These are phyloP conservation scores for Coniella vitis DNA, from an alignment of 2,329 filamentous ascomycete species.

Conservation along the genomic window DNA sequence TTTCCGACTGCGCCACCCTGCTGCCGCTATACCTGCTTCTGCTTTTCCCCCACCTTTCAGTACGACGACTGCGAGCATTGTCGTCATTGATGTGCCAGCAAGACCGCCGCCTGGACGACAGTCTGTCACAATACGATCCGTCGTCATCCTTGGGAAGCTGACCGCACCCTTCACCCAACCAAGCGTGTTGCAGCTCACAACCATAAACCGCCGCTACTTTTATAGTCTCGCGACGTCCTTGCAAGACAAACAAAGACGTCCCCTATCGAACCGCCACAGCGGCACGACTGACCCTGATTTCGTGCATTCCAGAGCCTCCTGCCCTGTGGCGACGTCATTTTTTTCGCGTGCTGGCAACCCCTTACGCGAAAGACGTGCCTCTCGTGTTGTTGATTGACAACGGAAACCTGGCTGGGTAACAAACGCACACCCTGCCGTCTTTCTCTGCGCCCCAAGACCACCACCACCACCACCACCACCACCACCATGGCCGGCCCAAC, in stretches of 20 bases:
- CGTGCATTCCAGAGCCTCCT: constrained; percentile 8
- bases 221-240: too few relatives aligned
- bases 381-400: background rate
- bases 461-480: constrained; percentile 24
- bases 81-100: constrained; percentile 8
- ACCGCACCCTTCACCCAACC: background rate
- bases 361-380: background rate
- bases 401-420: too few relatives aligned
- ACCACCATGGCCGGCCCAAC: constrained; percentile 39
- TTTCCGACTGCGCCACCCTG: too few relatives aligned
- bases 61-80: constrained; percentile 5
- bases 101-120: constrained; percentile 3
- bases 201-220: too few relatives aligned
- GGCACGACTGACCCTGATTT: background rate
- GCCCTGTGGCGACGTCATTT: constrained; percentile 10
- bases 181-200: too few relatives aligned
- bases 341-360: constrained; percentile 4
- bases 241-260: too few relatives aligned
- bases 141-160: constrained; percentile 1
- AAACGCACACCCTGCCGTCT: too few relatives aligned
- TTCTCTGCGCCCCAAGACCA: too few relatives aligned
- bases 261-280: constrained; percentile 1
- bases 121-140: background rate
- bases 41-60: background rate
- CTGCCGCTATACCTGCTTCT: too few relatives aligned